A percentile compares a stretch with the other conserved stretches of the same genome.
These are phyloP conservation scores for Laetiporus sulphureus DNA, from an alignment of 1,284 basidiomycete genomes.

Conservation along the genomic window DNA sequence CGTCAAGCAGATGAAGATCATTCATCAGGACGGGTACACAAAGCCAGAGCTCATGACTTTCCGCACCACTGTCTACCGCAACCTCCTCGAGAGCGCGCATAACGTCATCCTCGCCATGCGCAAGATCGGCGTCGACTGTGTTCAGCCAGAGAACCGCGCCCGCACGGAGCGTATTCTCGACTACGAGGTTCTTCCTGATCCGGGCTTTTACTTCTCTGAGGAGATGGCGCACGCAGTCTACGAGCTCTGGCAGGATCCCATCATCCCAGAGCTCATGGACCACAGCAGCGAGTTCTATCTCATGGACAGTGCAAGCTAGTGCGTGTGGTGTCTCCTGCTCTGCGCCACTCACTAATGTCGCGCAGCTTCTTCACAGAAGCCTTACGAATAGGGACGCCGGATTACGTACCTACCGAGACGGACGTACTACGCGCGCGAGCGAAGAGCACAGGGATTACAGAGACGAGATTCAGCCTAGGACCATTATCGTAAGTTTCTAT, in stretches of 20 bases:
- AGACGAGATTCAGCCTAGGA: constrained; percentile 78
- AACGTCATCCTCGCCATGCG: constrained; percentile 86
- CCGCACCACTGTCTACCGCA: constrained; percentile 79
- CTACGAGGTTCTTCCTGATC: constrained; percentile 36
- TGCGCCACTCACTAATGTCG: neutral
- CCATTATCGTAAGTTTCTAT: constrained; percentile 45
- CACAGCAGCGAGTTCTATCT: constrained; percentile 88
- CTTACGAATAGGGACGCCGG: constrained; percentile 69
- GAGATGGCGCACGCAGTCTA: constrained; percentile 77
- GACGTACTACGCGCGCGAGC: constrained; percentile 87
- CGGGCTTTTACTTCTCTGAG: constrained; percentile 42
- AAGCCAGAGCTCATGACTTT: constrained; percentile 76
- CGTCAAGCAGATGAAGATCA: constrained; percentile 99
- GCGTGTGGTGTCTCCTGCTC: constrained; percentile 26
- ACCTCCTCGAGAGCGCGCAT: constrained; percentile 86
- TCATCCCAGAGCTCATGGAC: constrained; percentile 84
- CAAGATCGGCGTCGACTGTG: constrained; percentile 84
- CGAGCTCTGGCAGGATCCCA: constrained; percentile 86
- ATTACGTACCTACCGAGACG: constrained; percentile 83
- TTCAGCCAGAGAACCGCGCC: constrained; percentile 64
- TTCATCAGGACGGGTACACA: constrained; percentile 92
- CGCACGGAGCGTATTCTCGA: constrained; percentile 57
- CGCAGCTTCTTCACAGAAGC: constrained; percentile 85
- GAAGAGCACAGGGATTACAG: constrained; percentile 91
- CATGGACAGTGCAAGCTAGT: constrained; percentile 95